Conservation (phyloP, 1,284 basidiomycete species). For the Puccinia hordei region DNA sequence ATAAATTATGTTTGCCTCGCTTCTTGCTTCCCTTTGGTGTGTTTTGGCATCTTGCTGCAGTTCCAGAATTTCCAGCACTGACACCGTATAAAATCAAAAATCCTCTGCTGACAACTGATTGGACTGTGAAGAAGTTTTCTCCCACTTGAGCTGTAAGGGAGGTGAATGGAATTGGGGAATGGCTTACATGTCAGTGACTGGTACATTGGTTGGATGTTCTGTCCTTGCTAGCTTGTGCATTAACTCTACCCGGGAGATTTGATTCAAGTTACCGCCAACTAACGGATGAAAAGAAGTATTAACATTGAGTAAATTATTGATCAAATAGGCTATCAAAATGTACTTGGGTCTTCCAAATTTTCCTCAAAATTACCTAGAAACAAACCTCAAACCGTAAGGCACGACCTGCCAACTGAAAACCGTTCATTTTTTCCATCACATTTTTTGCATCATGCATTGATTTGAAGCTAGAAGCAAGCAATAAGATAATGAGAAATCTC, state of each 20-base stretch:
- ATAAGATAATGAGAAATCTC: background rate
- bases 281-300: slow-evolving; percentile 13
- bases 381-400: slow-evolving; percentile 65
- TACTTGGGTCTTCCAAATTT: slow-evolving; percentile 53
- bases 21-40: no score
- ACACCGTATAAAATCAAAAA: slow-evolving; percentile 20
- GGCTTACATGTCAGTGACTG: slow-evolving; percentile 58
- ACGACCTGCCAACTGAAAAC: slow-evolving; percentile 91
- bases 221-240: slow-evolving; percentile 98
- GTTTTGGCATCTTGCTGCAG: background rate
- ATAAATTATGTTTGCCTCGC: no score
- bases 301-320: background rate
- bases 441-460: slow-evolving; percentile 83
- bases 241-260: slow-evolving; percentile 90
- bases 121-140: slow-evolving; percentile 22
- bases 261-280: slow-evolving; percentile 75
- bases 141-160: background rate
- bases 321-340: slow-evolving; percentile 21
- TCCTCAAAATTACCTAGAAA: slow-evolving; percentile 61
- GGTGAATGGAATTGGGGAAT: slow-evolving; percentile 31
- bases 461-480: slow-evolving; percentile 69
- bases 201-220: slow-evolving; percentile 64
- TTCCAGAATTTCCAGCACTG: background rate
- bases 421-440: slow-evolving; percentile 97
- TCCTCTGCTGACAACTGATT: slow-evolving; percentile 28